phyloP scores from a whole-genome alignment of 345 rosid species.

The Syzygium jambos region DNA sequence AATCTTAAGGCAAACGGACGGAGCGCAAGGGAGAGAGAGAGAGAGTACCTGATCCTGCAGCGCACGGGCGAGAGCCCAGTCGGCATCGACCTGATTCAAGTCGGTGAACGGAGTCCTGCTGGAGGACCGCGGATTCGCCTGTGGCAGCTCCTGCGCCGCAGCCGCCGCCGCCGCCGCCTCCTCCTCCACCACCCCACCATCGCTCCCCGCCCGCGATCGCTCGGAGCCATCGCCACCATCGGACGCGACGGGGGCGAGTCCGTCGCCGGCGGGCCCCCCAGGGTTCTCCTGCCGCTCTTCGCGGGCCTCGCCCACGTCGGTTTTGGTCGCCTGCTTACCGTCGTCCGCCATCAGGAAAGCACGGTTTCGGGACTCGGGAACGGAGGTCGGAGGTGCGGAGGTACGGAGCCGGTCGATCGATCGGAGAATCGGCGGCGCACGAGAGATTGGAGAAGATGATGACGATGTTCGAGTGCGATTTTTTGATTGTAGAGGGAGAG shows the following conservation, averaged over 20 bases:
- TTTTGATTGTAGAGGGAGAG: not conserved
- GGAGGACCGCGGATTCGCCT: conserved; percentile 17
- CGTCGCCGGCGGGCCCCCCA: not conserved
- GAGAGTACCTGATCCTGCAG: conserved; percentile 79
- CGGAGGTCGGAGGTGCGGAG: not conserved
- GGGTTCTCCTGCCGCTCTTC: conserved; percentile 20
- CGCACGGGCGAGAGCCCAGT: conserved; percentile 85
- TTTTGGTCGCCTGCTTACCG: conserved; percentile 9
- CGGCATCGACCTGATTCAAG: conserved; percentile 85
- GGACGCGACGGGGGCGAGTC: too few species aligned
- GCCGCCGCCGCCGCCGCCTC: conserved; percentile 6
- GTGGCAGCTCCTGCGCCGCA: not conserved
- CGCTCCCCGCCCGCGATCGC: not conserved
- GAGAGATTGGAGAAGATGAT: not conserved
- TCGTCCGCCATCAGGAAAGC: conserved; percentile 19
- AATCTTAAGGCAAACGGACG: not conserved
- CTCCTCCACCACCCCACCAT: conserved; percentile 13
- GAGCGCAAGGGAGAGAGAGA: not conserved
- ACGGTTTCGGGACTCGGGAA: not conserved
- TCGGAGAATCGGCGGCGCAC: not conserved
- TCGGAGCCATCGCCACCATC: not conserved
- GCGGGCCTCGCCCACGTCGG: not conserved
- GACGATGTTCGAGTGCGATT: not conserved
- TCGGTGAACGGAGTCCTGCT: conserved; percentile 69
- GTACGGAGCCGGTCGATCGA: not conserved